Percentiles rank a stretch among this genome's conserved stretches.
These are phyloP conservation scores for Talaromyces sp. DNA, from an alignment of 2,329 filamentous ascomycete genomes.

Conservation along the genomic window DNA sequence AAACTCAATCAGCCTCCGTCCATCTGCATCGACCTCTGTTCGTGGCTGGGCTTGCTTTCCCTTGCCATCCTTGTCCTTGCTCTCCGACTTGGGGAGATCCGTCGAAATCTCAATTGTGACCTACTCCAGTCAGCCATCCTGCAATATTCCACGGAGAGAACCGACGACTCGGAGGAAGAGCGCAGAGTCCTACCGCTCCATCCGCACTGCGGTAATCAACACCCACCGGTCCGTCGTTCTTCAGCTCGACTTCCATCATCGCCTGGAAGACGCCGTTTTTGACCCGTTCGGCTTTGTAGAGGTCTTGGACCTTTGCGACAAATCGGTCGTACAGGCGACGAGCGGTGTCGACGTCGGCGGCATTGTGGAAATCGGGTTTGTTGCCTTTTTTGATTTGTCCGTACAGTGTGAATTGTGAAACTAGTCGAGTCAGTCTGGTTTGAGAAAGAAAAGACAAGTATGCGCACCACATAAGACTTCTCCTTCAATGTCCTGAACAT, in stretches of 20 bases:
- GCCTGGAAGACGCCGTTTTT: slow-evolving; percentile 97
- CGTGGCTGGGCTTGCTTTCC: slow-evolving; percentile 6
- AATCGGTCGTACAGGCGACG: slow-evolving; percentile 79
- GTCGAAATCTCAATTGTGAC: slow-evolving; percentile 44
- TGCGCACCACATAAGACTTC: slow-evolving; percentile 85
- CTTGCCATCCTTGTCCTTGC: slow-evolving; percentile 6
- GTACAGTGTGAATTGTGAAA: slow-evolving; percentile 93
- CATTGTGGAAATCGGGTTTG: slow-evolving; percentile 91
- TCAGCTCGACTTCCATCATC: slow-evolving; percentile 94
- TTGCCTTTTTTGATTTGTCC: slow-evolving; percentile 92
- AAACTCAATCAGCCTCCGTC: slow-evolving; percentile 5
- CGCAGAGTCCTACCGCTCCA: slow-evolving; percentile 44
- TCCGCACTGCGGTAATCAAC: slow-evolving; percentile 53
- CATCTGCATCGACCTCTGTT: slow-evolving; percentile 5
- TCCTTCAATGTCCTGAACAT: slow-evolving; percentile 78
- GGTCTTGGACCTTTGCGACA: slow-evolving; percentile 64
- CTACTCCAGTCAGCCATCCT: slow-evolving; percentile 18
- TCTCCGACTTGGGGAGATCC: slow-evolving; percentile 33
- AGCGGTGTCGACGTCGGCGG: slow-evolving; percentile 71
- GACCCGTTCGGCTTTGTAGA: slow-evolving; percentile 68
- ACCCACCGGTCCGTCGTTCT: slow-evolving; percentile 77
- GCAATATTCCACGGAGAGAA: slow-evolving; percentile 16
- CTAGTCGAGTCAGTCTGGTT: slow-evolving; percentile 42
- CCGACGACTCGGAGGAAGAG: slow-evolving; percentile 21
- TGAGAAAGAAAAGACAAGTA: background rate